A percentile compares a stretch with the other conserved stretches of the same genome.
phyloP scores from a whole-genome alignment of 441 rosid species.

The Gossypium schwendimanii region DNA sequence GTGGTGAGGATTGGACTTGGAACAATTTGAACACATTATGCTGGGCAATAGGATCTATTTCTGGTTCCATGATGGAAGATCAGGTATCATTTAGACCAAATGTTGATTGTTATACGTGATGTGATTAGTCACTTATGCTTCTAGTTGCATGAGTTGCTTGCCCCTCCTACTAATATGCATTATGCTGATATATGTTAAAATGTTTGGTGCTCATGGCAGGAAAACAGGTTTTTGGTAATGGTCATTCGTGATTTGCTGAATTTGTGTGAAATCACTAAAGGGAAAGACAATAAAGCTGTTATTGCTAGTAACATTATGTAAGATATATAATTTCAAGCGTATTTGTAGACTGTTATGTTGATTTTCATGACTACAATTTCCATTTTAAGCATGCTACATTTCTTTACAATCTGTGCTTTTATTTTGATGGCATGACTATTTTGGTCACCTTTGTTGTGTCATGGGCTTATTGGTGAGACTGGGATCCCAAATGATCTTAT shows the following conservation, averaged over 20 bases:
- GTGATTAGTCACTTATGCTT: constrained; percentile 8
- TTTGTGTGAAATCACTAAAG: constrained; percentile 94
- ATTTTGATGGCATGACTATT: neutral
- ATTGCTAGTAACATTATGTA: constrained; percentile 99
- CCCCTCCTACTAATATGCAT: neutral
- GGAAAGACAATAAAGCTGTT: constrained; percentile 97
- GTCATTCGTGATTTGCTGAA: constrained; percentile 94
- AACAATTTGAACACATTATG: constrained; percentile 91
- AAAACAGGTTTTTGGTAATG: constrained; percentile 97
- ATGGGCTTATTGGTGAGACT: neutral
- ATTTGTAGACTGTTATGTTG: neutral
- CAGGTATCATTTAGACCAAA: constrained; percentile 45
- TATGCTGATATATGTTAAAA: neutral
- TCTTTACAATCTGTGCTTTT: neutral
- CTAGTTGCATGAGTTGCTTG: neutral
- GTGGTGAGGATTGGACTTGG: constrained; percentile 99
- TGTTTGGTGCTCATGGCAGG: constrained; percentile 41
- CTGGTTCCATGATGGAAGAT: constrained; percentile 98
- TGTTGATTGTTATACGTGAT: neutral
- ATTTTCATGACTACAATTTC: neutral
- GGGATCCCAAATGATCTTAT: neutral
- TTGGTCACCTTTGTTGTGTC: neutral
- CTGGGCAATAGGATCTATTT: constrained; percentile 99
- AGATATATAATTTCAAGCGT: constrained; percentile 23
- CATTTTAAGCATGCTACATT: neutral